Evolutionary conservation across 768 basidiomycete species (phyloP), one percentile per base, ranked within the genome.

Genomic region (Agaricus sinodeliciosus): DNA sequence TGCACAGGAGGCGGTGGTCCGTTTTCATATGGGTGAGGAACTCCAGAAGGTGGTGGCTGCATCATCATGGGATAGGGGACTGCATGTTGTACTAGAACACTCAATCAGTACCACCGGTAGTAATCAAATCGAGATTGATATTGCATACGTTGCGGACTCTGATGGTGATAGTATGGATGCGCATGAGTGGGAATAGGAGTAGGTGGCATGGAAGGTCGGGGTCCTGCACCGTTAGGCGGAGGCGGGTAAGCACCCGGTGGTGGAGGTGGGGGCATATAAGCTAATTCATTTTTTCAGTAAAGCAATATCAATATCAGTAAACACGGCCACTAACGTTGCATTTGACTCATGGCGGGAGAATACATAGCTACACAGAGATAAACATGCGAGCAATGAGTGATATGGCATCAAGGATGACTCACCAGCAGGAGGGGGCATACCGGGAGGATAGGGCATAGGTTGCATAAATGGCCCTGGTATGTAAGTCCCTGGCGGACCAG

Each of bases 1-100:
- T 74, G 82, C 49, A 85, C 85, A 22, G 81, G 85, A 49, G 79
- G 81, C 31, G 83, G 78, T 54, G 82, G 80, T 15, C 77, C 79
- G 55, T 76, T 81, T 43, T 91, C 87, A 67, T 90, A 91, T 31
- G 77, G 79, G 63, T 90, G 89, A 57, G 84, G 85, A 37, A 72
- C 77, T 53, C 74, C 79, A 48, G 60, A 62, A 9, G 63, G 65
- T 46, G 84, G 82, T 6, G 85, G 85, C 51, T 83, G 86, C 85
- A 90, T 90, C 88, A 92, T 92, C 86, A 90, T 88, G n/a, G 79
- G 85, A 66, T 92, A 93, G 43, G 87, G 85, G 58, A 88, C 81
- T 31, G 90, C 87, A 60, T 91, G 90, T 68, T 84, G 84, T 65
- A 92, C 90, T 93, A 69, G 57, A 62, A 49, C 39, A 40, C 19